A percentile compares a stretch with the other conserved stretches of the same genome.
These are phyloP conservation scores for Claviceps capensis DNA, from an alignment of 2,329 filamentous ascomycete species.

Conservation along the genomic window DNA sequence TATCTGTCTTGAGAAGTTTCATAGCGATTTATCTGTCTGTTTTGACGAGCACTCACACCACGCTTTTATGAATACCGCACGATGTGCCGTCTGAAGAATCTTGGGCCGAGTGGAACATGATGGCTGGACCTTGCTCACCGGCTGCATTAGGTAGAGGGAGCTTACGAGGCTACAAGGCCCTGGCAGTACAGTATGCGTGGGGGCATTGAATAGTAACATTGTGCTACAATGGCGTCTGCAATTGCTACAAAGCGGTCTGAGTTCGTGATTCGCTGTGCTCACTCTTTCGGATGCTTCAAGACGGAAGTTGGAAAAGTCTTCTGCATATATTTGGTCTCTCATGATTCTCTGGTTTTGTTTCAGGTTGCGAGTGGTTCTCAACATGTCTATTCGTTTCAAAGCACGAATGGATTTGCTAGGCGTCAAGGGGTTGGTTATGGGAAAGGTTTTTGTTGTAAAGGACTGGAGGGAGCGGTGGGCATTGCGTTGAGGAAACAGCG, in stretches of 20 bases:
- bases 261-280: not conserved
- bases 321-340: not conserved
- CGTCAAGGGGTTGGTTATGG: constrained; percentile 1
- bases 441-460: not conserved
- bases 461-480: not conserved
- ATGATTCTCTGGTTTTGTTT: not conserved
- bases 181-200: not conserved
- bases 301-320: not conserved
- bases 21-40: not conserved
- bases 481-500: not conserved
- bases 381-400: not conserved
- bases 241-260: not conserved
- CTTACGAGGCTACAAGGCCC: not conserved
- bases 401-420: not conserved
- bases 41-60: not conserved
- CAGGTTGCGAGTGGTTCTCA: not conserved
- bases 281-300: not conserved
- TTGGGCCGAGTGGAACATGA: not conserved
- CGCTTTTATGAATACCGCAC: not conserved
- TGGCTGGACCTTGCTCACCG: not conserved
- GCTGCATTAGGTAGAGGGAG: not conserved
- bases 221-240: not conserved
- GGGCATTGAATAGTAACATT: not conserved
- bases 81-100: not conserved
- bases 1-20: not conserved